Base-by-base conservation (phyloP, 805 yeast species). In the Blastobotrys chiropterorum region DNA sequence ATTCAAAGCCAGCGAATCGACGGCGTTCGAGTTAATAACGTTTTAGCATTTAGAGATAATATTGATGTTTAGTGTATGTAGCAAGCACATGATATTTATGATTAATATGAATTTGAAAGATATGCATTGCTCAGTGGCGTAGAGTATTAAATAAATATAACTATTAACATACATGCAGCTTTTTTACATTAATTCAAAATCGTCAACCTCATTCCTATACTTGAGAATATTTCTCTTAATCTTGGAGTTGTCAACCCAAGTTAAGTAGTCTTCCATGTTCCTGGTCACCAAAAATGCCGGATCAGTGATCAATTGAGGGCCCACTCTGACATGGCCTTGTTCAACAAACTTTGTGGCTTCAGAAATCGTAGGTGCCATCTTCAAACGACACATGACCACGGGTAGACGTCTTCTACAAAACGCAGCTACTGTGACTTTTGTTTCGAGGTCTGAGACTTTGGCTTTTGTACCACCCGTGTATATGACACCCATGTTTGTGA, bases 231-330 rank as follows among this genome's bases (percentile, higher is more conserved):
- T 89, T 63, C 85, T 79, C 76, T 86, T 90, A 69, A 95, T 90
- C 83, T 94, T 95, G 59, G 95, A 85, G 42, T 83, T 79, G 63
- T 94, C 97, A n/a, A 87, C 94, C 99, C 99, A 94, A 2, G 99
- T 94, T 60, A 94, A 76, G 68, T 89, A 94, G 68, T 94, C 99
- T 67, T 94, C 99, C 86, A 94, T 77, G 61, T 82, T 88, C 65
- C 97, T 79, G 1, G 97, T 92, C 3, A 94, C 94, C 61, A 95
- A 74, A 66, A 84, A 92, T 0, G 98, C 97, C 2, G 98, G 95
- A 67, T 94, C 99, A 0, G 97, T 90, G 44, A 95, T 84, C 22
- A 95, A 85, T 65, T 89, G 86, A 11, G 98, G 98, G 0, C 99
- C 99, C 4, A 94, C 96, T 60, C 99, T 79, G 2, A 94, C 96